phyloP scores from a whole-genome alignment of 345 rosid species.

The Cardamine occulta region DNA sequence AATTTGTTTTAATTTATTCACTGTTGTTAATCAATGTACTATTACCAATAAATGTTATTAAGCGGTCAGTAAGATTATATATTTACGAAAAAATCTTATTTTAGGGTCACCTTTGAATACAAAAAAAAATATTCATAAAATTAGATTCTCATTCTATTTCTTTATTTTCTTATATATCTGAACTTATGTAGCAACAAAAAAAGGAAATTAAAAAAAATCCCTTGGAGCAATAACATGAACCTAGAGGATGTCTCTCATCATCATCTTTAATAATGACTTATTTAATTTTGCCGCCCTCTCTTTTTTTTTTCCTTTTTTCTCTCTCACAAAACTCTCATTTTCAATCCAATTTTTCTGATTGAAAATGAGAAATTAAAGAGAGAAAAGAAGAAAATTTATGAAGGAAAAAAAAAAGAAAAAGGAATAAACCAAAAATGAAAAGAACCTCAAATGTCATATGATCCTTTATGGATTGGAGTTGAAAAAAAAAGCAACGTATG shows the following conservation, averaged over 20 bases:
- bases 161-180: slow-evolving; percentile 18
- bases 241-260: slow-evolving; percentile 26
- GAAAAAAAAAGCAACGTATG: slow-evolving; percentile 11
- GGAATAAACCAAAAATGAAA: slow-evolving; percentile 18
- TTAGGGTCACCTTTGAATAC: neutral
- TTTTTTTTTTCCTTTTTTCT: slow-evolving; percentile 25
- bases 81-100: neutral
- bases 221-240: slow-evolving; percentile 36
- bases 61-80: neutral
- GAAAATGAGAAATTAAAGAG: slow-evolving; percentile 32
- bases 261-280: slow-evolving; percentile 32
- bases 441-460: slow-evolving; percentile 39
- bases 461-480: slow-evolving; percentile 32
- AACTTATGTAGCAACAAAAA: slow-evolving; percentile 14
- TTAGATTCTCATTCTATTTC: neutral
- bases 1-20: neutral
- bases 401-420: neutral
- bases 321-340: slow-evolving; percentile 36
- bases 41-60: neutral
- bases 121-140: neutral
- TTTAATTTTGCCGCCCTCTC: slow-evolving; percentile 37
- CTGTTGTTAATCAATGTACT: neutral
- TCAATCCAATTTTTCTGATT: slow-evolving; percentile 25
- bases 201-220: neutral
- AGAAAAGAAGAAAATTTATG: slow-evolving; percentile 28